Conservation (phyloP, 2,329 filamentous ascomycete genomes). For the Fusarium annulatum region DNA sequence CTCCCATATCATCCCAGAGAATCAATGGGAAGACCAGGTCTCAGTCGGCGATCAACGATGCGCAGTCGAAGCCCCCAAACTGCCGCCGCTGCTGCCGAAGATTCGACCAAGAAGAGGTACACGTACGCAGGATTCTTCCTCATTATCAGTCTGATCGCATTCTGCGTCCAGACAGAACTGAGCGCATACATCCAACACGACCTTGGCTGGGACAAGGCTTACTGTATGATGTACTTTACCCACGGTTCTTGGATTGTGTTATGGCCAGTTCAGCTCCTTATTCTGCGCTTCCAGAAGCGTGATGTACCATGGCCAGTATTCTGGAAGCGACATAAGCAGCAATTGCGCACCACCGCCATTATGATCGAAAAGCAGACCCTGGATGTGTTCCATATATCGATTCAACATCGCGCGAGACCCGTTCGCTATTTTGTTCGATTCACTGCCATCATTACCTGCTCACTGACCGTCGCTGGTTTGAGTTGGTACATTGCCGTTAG, state of each 20-base stretch:
- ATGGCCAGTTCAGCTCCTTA: conserved; percentile 85
- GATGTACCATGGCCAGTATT: conserved; percentile 84
- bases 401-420: conserved; percentile 54
- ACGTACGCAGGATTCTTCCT: conserved; percentile 88
- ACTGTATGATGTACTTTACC: conserved; percentile 98
- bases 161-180: conserved; percentile 95
- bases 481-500: conserved; percentile 97
- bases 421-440: conserved; percentile 79
- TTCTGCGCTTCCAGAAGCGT: conserved; percentile 83
- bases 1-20: conserved; percentile 43
- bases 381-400: conserved; percentile 64
- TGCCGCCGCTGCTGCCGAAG: conserved; percentile 49
- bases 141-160: conserved; percentile 83
- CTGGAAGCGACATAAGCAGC: conserved; percentile 73
- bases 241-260: conserved; percentile 93
- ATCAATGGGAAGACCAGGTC: conserved; percentile 41
- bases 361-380: conserved; percentile 88
- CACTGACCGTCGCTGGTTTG: conserved; percentile 88
- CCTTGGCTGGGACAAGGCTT: conserved; percentile 96
- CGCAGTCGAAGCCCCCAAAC: conserved; percentile 79
- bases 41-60: conserved; percentile 70
- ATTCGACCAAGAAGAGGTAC: conserved; percentile 79
- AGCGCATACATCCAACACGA: conserved; percentile 94
- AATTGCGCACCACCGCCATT: conserved; percentile 67
- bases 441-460: conserved; percentile 83